Base-by-base conservation (phyloP, 371 early-diverging fungal genomes). In the Funneliformis caledonium region DNA sequence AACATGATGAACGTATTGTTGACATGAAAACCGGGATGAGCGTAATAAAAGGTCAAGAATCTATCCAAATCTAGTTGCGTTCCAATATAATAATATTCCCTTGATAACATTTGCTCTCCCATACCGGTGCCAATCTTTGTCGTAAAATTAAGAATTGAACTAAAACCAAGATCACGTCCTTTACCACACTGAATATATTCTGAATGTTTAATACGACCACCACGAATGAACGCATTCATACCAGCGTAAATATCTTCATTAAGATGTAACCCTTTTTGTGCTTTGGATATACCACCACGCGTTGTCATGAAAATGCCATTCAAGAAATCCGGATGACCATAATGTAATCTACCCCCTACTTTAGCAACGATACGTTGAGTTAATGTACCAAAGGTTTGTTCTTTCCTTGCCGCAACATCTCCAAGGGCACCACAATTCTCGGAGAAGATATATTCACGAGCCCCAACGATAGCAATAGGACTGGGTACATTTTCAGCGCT, bases 241-340 rank as follows among this genome's bases (percentile, higher is more conserved):
- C 97, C 96, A 5, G 96, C 96, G 80, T 93, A 96, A 81, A 97
- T 96, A 84, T 97, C 97, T 85, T 97, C 97, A 83, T 96, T 97
- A 79, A 97, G 88, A 79, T 95, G 96, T 59, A 97, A 88, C 22
- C 96, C 96, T 84, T 95, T 95, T 82, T 96, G 97, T 7, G 95
- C 97, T 84, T 97, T 97, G 48, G 94, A 92, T 50, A 96, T 92
- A 82, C 93, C 96, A 72, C 96, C 96, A n/a, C 96, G 92, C 1
- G 96, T 96, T 5, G 91, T 91, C 97, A 96, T 95, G 82, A 92
- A 97, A 64, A 94, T 89, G 73, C 93, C 91, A 86, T 96, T 96
- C 80, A 96, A 86, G 83, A 96, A 96, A 85, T 97, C 97, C 1
- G 97, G 96, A 84, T 97, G 97, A 0, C 97, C 97, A 83, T 97